Percentiles rank a stretch among this genome's conserved stretches.
phyloP scores from a whole-genome alignment of 2,329 filamentous ascomycete species.

The Fusarium nygamai region DNA sequence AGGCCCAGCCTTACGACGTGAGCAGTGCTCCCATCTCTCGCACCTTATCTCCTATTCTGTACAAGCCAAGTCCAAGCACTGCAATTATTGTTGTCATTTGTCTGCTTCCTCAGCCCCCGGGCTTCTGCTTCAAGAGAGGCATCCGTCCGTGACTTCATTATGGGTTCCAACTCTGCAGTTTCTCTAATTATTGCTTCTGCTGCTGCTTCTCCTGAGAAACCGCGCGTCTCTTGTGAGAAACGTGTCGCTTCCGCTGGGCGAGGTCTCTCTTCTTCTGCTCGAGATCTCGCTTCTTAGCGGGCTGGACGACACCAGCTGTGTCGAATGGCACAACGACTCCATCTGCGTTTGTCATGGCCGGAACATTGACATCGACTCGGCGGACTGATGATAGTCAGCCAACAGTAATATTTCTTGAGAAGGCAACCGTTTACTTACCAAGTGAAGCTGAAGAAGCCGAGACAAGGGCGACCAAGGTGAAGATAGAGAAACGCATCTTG shows the following conservation, averaged over 20 bases:
- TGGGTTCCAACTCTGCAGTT: neutral
- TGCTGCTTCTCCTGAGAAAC: conserved; percentile 8
- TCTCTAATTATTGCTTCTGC: conserved; percentile 6
- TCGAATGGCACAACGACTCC: conserved; percentile 60
- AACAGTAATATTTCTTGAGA: neutral
- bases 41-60: conserved; percentile 25
- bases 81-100: neutral
- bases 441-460: conserved; percentile 56
- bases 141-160: conserved; percentile 20
- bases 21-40: conserved; percentile 19
- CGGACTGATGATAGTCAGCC: conserved; percentile 25
- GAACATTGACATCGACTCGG: conserved; percentile 47
- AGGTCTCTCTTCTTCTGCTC: conserved; percentile 2
- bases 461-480: conserved; percentile 59
- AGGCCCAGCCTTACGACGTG: conserved; percentile 11
- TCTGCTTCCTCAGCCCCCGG: conserved; percentile 4
- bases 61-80: conserved; percentile 18
- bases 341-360: conserved; percentile 58
- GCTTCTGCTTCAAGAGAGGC: neutral
- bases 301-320: conserved; percentile 54
- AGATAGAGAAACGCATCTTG: conserved; percentile 65
- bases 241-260: neutral
- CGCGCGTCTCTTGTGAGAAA: conserved; percentile 2
- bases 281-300: conserved; percentile 42
- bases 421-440: conserved; percentile 34